These are phyloP conservation scores for Yamadazyma conglobata DNA, from an alignment of 1,139 yeast genomes.

Conservation along the genomic window DNA sequence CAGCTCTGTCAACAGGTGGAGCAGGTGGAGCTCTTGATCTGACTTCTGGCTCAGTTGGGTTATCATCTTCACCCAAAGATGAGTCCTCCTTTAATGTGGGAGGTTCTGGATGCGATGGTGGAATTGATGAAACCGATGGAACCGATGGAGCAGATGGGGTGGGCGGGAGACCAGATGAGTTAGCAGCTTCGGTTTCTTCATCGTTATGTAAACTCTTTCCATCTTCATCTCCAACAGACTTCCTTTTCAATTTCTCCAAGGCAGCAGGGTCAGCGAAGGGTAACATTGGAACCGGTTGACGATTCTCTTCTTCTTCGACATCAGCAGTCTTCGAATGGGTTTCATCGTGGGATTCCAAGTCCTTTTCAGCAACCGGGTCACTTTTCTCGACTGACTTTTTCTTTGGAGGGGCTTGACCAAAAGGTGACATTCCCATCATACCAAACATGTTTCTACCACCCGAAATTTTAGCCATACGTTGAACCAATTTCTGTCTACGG, in stretches of 20 bases:
- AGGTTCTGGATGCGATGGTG: constrained; percentile 3
- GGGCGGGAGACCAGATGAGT: too few relatives aligned
- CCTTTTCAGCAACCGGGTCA: constrained; percentile 12
- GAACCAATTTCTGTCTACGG: constrained; percentile 75
- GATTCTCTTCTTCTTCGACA: constrained; percentile 12
- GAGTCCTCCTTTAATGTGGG: constrained; percentile 12
- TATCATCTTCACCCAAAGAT: constrained; percentile 16
- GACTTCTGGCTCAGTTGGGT: constrained; percentile 11
- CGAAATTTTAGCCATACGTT: constrained; percentile 93
- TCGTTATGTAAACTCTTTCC: too few relatives aligned
- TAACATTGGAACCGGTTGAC: constrained; percentile 41
- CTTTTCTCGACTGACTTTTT: constrained; percentile 8
- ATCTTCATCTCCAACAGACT: background rate
- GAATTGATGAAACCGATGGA: too few relatives aligned
- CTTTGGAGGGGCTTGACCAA: constrained; percentile 22
- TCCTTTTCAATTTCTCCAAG: constrained; percentile 8
- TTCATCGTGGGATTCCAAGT: too few relatives aligned
- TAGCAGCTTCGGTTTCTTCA: too few relatives aligned
- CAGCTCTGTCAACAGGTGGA: constrained; percentile 10
- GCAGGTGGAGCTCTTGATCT: constrained; percentile 13
- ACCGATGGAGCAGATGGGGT: too few relatives aligned
- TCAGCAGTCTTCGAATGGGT: too few relatives aligned
- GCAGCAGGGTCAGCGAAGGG: constrained; percentile 17
- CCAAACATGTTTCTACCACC: constrained; percentile 91
- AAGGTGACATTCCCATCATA: constrained; percentile 62